Conservation (phyloP, 2,329 filamentous ascomycete genomes). For the Alternaria panax region DNA sequence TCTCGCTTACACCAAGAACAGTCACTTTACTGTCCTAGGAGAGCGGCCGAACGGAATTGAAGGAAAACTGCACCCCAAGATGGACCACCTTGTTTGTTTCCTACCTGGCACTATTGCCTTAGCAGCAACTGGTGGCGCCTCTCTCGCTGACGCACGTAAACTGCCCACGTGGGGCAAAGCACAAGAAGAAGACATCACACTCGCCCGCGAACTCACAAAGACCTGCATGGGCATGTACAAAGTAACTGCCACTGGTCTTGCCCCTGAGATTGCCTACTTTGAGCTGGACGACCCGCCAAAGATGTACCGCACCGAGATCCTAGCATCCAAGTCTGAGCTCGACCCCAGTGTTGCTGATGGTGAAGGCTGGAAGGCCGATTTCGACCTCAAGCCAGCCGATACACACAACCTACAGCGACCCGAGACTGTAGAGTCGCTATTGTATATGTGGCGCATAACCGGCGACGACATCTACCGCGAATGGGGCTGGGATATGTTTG, state of each 20-base stretch:
- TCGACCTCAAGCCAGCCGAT: constrained; percentile 80
- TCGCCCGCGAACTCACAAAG: constrained; percentile 90
- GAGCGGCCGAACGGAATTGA: constrained; percentile 80
- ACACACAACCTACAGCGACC: constrained; percentile 92
- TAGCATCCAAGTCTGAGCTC: constrained; percentile 53
- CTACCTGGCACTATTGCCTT: constrained; percentile 95
- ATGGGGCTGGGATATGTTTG: constrained; percentile 99
- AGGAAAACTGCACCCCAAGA: constrained; percentile 77
- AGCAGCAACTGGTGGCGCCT: constrained; percentile 79
- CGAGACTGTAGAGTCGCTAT: constrained; percentile 93
- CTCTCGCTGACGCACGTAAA: constrained; percentile 77
- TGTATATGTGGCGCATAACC: constrained; percentile 99
- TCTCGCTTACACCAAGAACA: constrained; percentile 82
- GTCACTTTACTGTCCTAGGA: constrained; percentile 85
- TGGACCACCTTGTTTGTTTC: constrained; percentile 98
- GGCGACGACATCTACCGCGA: constrained; percentile 87
- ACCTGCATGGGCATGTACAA: constrained; percentile 99
- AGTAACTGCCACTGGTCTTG: constrained; percentile 86
- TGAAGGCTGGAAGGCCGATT: constrained; percentile 78
- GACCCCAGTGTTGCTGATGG: constrained; percentile 46
- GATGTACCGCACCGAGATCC: constrained; percentile 59
- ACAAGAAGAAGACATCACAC: constrained; percentile 84
- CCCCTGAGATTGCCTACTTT: constrained; percentile 94
- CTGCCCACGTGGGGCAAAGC: constrained; percentile 73
- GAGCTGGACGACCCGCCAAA: constrained; percentile 73